phyloP scores from a whole-genome alignment of 805 yeast species.

The Sungouiella blattae region DNA sequence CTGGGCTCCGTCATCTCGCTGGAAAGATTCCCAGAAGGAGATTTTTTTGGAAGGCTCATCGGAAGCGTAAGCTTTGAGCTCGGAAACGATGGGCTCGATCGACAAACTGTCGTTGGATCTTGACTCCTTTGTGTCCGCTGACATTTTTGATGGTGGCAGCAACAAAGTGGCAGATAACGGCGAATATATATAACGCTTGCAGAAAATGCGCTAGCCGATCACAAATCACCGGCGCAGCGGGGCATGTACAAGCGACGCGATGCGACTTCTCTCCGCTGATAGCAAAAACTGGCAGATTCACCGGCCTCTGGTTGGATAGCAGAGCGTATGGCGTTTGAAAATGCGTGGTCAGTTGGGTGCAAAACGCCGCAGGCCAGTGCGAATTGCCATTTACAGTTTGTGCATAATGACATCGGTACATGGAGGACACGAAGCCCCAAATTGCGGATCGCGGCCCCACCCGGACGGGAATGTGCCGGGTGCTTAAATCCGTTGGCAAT shows the following conservation, averaged over 20 bases:
- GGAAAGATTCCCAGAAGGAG: constrained; percentile 15
- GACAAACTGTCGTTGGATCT: not conserved
- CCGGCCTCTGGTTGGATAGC: no score
- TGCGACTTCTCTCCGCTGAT: not conserved
- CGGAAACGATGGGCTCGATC: constrained; percentile 16
- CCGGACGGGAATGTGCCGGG: no score
- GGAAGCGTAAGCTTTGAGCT: constrained; percentile 9
- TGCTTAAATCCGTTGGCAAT: no score
- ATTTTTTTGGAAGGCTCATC: constrained; percentile 2
- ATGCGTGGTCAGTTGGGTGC: not conserved
- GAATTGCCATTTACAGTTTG: no score
- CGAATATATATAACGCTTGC: not conserved
- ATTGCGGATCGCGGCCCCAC: no score
- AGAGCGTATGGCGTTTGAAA: not conserved
- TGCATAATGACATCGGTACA: no score
- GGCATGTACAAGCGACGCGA: not conserved
- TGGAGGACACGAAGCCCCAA: no score
- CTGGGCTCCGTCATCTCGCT: not conserved
- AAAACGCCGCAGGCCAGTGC: not conserved
- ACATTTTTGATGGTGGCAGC: no score
- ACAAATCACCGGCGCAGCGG: not conserved
- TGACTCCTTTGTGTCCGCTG: not conserved
- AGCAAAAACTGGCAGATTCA: no score
- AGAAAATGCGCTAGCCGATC: no score
- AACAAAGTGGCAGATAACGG: no score